Percentiles rank a stretch among this genome's conserved stretches.
phyloP scores from a whole-genome alignment of 495 filamentous ascomycete species.

The Penicillium diatomitis region DNA sequence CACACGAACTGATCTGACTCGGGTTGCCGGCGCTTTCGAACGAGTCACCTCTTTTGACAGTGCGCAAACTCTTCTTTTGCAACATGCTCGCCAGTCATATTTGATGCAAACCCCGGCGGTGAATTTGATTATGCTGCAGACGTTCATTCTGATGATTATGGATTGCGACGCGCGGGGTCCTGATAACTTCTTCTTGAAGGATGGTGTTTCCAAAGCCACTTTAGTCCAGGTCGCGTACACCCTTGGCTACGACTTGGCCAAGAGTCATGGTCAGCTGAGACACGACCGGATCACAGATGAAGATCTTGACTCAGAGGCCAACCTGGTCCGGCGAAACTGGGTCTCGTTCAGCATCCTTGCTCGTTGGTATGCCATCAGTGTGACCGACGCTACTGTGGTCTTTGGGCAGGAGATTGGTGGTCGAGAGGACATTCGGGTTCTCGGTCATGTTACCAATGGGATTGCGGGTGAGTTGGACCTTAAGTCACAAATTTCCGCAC shows the following conservation, averaged over 20 bases:
- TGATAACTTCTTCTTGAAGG: slow-evolving; percentile 35
- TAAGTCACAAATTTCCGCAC: slow-evolving; percentile 4
- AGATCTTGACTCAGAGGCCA: slow-evolving; percentile 62
- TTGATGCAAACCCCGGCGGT: slow-evolving; percentile 26
- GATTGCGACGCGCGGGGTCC: slow-evolving; percentile 38
- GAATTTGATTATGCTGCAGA: slow-evolving; percentile 36
- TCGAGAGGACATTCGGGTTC: slow-evolving; percentile 53
- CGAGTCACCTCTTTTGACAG: slow-evolving; percentile 33
- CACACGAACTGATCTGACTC: slow-evolving; percentile 31
- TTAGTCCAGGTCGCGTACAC: slow-evolving; percentile 34
- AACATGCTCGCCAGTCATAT: slow-evolving; percentile 43
- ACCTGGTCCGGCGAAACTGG: slow-evolving; percentile 63
- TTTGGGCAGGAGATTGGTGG: slow-evolving; percentile 39
- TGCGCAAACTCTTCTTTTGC: slow-evolving; percentile 40
- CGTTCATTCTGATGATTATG: slow-evolving; percentile 35
- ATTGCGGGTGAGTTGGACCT: slow-evolving; percentile 54
- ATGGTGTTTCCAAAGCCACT: slow-evolving; percentile 33
- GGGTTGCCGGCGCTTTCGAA: slow-evolving; percentile 29
- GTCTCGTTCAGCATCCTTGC: slow-evolving; percentile 65
- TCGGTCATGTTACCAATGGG: slow-evolving; percentile 55
- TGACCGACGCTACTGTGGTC: slow-evolving; percentile 53
- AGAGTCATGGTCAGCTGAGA: slow-evolving; percentile 31
- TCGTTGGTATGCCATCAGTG: slow-evolving; percentile 65
- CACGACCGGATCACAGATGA: slow-evolving; percentile 24
- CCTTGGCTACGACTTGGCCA: slow-evolving; percentile 34